phyloP scores from a whole-genome alignment of 2,329 filamentous ascomycete species.

The Alternaria viburni region DNA sequence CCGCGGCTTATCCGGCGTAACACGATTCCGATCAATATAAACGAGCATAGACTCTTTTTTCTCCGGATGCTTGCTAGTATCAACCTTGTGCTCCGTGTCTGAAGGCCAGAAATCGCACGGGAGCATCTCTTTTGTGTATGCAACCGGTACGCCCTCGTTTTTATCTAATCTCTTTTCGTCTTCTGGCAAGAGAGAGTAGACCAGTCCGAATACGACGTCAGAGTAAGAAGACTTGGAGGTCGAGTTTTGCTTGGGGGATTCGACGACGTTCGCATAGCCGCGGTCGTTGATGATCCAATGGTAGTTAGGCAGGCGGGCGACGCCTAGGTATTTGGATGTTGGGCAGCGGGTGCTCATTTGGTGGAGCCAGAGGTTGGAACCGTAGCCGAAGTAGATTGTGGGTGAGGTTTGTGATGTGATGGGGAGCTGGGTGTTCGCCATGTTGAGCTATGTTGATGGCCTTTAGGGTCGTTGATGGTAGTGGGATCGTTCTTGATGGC shows the following conservation, averaged over 20 bases:
- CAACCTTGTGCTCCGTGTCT: slow-evolving; percentile 14
- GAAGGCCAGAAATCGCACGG: slow-evolving; percentile 53
- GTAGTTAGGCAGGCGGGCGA: slow-evolving; percentile 64
- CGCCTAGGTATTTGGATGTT: slow-evolving; percentile 60
- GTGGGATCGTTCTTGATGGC: neutral
- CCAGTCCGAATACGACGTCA: slow-evolving; percentile 42
- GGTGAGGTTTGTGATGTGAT: neutral
- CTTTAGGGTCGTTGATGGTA: neutral
- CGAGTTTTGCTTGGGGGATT: slow-evolving; percentile 1
- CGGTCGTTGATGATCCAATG: slow-evolving; percentile 71
- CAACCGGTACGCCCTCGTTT: slow-evolving; percentile 67
- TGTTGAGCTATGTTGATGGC: slow-evolving; percentile 1
- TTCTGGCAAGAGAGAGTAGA: slow-evolving; percentile 32
- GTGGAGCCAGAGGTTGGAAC: slow-evolving; percentile 69
- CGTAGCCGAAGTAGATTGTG: slow-evolving; percentile 72
- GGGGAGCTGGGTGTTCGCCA: slow-evolving; percentile 6
- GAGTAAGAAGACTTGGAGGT: neutral
- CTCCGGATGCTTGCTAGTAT: slow-evolving; percentile 24
- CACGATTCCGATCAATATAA: slow-evolving; percentile 62
- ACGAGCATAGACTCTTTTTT: slow-evolving; percentile 56
- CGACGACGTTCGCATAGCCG: slow-evolving; percentile 72
- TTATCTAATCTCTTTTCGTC: slow-evolving; percentile 43
- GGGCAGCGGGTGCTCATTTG: slow-evolving; percentile 71
- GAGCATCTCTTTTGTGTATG: slow-evolving; percentile 63
- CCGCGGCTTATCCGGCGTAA: slow-evolving; percentile 51